Evolutionary conservation across 768 basidiomycete species (phyloP).

Genomic region (Xerocomus brunneocitrinus): DNA sequence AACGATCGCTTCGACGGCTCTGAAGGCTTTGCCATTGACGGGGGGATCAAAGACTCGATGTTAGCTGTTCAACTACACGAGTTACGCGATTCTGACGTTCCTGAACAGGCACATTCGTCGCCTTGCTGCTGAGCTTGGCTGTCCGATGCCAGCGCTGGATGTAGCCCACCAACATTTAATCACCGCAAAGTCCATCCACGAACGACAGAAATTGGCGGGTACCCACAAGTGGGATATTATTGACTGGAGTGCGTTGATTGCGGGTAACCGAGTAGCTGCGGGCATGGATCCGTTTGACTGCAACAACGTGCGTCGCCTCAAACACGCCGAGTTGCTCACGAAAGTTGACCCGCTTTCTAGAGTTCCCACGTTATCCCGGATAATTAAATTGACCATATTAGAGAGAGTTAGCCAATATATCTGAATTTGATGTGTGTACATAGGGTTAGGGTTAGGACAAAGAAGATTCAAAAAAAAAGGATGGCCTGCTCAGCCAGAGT

Average conservation of each 20-base stretch:
- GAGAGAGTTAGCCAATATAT: too few species aligned
- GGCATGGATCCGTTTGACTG: slow-evolving; percentile 50
- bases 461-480: slow-evolving; percentile 37
- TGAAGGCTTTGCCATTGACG: slow-evolving; percentile 73
- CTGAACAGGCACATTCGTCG: slow-evolving; percentile 57
- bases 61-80: slow-evolving; percentile 27
- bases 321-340: neutral
- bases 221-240: slow-evolving; percentile 52
- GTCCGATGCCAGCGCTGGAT: slow-evolving; percentile 70
- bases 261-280: slow-evolving; percentile 70
- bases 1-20: slow-evolving; percentile 71
- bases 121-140: slow-evolving; percentile 58
- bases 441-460: slow-evolving; percentile 46
- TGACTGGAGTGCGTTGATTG: slow-evolving; percentile 83
- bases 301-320: slow-evolving; percentile 25
- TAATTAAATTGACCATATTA: slow-evolving; percentile 6
- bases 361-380: slow-evolving; percentile 21
- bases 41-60: slow-evolving; percentile 84
- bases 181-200: slow-evolving; percentile 71
- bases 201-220: slow-evolving; percentile 39
- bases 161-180: slow-evolving; percentile 74
- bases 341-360: slow-evolving; percentile 4
- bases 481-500: slow-evolving; percentile 55
- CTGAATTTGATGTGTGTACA: neutral
- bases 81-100: slow-evolving; percentile 4